Evolutionary conservation across 306 rosid species (phyloP).

Genomic region (Quercus wislizeni): DNA sequence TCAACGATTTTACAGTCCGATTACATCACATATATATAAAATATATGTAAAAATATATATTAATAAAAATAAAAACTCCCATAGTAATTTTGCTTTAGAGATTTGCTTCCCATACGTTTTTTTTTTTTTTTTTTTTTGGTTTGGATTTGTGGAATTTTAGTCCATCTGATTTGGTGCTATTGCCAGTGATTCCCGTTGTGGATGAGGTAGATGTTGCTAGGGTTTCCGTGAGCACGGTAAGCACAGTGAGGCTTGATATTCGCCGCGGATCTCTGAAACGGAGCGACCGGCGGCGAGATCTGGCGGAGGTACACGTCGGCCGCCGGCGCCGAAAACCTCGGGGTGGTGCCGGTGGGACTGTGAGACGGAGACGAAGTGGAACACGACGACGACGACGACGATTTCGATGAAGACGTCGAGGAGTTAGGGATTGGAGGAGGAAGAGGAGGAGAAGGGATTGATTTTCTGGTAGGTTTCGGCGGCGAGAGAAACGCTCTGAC

Average conservation of each 20-base stretch:
- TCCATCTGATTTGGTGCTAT: constrained; percentile 15
- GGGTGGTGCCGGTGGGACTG: constrained; percentile 27
- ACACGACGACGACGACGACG: constrained; percentile 31
- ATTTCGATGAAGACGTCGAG: constrained; percentile 30
- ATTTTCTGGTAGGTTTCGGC: constrained; percentile 45
- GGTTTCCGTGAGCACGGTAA: constrained; percentile 41
- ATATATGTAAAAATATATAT: neutral
- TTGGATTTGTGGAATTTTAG: neutral
- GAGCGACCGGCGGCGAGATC: constrained; percentile 26
- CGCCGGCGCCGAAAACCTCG: constrained; percentile 24
- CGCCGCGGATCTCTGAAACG: constrained; percentile 34
- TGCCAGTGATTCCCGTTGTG: constrained; percentile 83
- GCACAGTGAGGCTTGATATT: constrained; percentile 51
- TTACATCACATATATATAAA: constrained; percentile 34
- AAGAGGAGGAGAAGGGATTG: constrained; percentile 29
- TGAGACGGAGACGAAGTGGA: constrained; percentile 35
- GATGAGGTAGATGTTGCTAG: constrained; percentile 46
- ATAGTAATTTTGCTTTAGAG: neutral
- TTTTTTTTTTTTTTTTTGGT: neutral
- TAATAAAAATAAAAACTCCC: neutral
- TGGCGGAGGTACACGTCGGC: constrained; percentile 45
- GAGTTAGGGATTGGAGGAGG: neutral
- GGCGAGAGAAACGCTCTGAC: constrained; percentile 78
- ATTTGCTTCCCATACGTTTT: neutral
- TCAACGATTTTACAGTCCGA: constrained; percentile 44